These are phyloP conservation scores for Flaveria bidentis DNA, from an alignment of 129 eudicot species.

Conservation along the genomic window DNA sequence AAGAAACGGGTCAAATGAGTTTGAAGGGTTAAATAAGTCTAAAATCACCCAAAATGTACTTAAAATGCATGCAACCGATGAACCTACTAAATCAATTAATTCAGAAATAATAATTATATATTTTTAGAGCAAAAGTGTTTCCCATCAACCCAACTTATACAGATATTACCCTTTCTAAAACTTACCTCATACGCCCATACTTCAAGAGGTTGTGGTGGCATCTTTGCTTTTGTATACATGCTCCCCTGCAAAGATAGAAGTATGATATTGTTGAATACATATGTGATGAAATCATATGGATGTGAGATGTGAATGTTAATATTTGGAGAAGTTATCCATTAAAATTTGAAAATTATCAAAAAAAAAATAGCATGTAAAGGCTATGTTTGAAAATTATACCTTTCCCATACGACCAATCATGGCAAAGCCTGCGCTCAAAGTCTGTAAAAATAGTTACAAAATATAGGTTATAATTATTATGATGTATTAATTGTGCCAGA, in stretches of 20 bases:
- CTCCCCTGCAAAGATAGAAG: conserved; percentile 54
- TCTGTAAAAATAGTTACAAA: conserved; percentile 49
- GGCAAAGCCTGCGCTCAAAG: conserved; percentile 90
- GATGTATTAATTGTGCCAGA: conserved; percentile 15
- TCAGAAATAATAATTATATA: not conserved
- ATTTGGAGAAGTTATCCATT: not conserved
- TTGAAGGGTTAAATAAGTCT: not conserved
- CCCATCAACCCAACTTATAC: not conserved
- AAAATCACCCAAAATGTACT: not conserved
- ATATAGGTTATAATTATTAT: not conserved
- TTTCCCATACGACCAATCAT: conserved; percentile 98
- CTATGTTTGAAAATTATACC: conserved; percentile 47
- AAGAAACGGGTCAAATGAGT: not conserved
- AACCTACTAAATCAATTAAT: not conserved
- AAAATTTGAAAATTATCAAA: not conserved
- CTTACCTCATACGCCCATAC: conserved; percentile 92
- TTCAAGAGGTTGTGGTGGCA: conserved; percentile 97
- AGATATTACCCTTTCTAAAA: not conserved
- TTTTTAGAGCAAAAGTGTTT: not conserved
- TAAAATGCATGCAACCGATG: not conserved
- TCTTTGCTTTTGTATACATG: conserved; percentile 68
- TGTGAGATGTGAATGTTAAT: not conserved
- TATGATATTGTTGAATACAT: conserved; percentile 11
- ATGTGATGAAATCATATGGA: not conserved
- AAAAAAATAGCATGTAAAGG: not conserved